Evolutionary conservation across 768 basidiomycete species (phyloP).

Genomic region (Pleurotus tuoliensis): DNA sequence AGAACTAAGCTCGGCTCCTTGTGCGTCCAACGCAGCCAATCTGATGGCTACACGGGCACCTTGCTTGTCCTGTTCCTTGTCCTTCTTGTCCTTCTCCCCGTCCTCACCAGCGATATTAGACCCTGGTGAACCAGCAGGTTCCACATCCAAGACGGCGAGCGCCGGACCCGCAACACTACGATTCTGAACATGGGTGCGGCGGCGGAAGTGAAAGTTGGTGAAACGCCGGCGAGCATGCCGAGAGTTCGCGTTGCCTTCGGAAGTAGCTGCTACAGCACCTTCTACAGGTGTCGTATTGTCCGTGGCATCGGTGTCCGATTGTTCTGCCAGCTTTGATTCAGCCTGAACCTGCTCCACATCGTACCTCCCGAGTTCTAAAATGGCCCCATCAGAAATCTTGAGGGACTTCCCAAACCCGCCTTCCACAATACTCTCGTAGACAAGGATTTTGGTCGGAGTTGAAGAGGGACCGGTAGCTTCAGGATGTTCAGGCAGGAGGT

Average conservation of each 20-base stretch:
- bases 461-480: slow-evolving; percentile 36
- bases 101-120: slow-evolving; percentile 31
- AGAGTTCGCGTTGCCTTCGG: slow-evolving; percentile 11
- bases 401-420: slow-evolving; percentile 82
- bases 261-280: not conserved
- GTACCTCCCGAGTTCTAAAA: slow-evolving; percentile 77
- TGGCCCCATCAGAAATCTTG: slow-evolving; percentile 71
- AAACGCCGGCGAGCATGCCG: slow-evolving; percentile 50
- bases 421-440: slow-evolving; percentile 64
- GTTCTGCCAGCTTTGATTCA: slow-evolving; percentile 17
- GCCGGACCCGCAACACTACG: slow-evolving; percentile 71
- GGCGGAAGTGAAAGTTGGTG: slow-evolving; percentile 65
- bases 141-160: slow-evolving; percentile 73
- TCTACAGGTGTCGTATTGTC: not conserved
- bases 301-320: slow-evolving; percentile 8
- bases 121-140: slow-evolving; percentile 31
- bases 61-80: slow-evolving; percentile 45
- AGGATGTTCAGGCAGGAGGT: slow-evolving; percentile 63
- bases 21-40: slow-evolving; percentile 77
- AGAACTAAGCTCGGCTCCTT: slow-evolving; percentile 60
- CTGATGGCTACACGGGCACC: slow-evolving; percentile 79
- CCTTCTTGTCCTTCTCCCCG: slow-evolving; percentile 37
- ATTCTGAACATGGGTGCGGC: slow-evolving; percentile 36
- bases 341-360: slow-evolving; percentile 29
- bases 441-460: slow-evolving; percentile 41